Conservation (phyloP, 2,329 filamentous ascomycete genomes). For the Westerdykella ornata region DNA sequence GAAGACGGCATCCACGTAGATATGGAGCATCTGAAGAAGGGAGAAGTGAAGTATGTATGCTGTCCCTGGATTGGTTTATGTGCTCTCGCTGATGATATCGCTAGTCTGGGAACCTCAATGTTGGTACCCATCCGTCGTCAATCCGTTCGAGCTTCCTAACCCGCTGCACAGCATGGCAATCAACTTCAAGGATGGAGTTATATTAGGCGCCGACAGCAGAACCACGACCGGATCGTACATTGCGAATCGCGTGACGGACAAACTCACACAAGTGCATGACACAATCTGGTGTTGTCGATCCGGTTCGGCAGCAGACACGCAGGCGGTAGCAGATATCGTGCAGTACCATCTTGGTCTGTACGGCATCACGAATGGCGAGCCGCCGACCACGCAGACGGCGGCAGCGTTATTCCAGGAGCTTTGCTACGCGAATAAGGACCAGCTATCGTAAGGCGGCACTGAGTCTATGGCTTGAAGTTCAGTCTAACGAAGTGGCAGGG, state of each 20-base stretch:
- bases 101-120: conserved; percentile 94
- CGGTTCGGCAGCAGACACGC: conserved; percentile 93
- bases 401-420: conserved; percentile 96
- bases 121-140: conserved; percentile 44
- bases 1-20: conserved; percentile 98
- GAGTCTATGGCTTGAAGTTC: background rate
- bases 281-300: conserved; percentile 99
- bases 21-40: conserved; percentile 98
- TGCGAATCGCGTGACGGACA: conserved; percentile 98
- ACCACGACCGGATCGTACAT: conserved; percentile 98
- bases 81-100: conserved; percentile 17
- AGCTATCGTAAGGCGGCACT: conserved; percentile 61
- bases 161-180: conserved; percentile 73
- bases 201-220: conserved; percentile 93
- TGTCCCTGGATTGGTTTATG: background rate
- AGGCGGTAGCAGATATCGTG: conserved; percentile 96
- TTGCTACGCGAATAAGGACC: conserved; percentile 96
- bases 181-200: conserved; percentile 97
- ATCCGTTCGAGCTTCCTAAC: conserved; percentile 21
- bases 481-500: conserved; percentile 48
- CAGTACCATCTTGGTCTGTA: conserved; percentile 94
- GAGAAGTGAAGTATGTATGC: conserved; percentile 93
- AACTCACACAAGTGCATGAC: conserved; percentile 96
- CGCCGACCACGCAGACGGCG: conserved; percentile 89
- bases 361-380: conserved; percentile 79